phyloP scores from a whole-genome alignment of 176 grass and related monocot genomes.

The Poa pratensis region DNA sequence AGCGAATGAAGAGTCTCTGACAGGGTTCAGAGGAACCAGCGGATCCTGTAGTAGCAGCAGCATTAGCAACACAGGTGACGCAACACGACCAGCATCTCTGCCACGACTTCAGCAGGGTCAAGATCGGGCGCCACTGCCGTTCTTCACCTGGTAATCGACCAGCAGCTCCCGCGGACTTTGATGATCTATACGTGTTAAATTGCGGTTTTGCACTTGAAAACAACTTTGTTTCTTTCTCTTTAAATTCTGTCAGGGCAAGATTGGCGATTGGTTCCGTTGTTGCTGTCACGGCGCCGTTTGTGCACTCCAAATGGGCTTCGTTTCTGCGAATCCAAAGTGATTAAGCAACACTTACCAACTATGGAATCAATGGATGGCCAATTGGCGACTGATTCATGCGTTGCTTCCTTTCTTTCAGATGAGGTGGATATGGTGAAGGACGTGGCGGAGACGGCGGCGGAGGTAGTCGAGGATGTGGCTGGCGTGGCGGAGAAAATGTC shows the following conservation, averaged over 20 bases:
- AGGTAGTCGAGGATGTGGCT: conserved; percentile 62
- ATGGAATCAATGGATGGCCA: neutral
- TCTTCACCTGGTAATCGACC: conserved; percentile 61
- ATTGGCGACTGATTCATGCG: neutral
- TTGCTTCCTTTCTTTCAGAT: conserved; percentile 15
- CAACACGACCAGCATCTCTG: neutral
- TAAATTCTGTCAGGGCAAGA: conserved; percentile 49
- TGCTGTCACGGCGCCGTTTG: conserved; percentile 48
- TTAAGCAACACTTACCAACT: neutral
- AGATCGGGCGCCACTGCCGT: conserved; percentile 11
- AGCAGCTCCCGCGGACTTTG: neutral
- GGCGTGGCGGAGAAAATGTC: conserved; percentile 53
- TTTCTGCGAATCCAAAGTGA: conserved; percentile 63
- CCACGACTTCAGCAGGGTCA: neutral
- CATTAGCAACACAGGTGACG: no score
- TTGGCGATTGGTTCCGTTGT: conserved; percentile 54
- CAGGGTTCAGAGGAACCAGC: neutral
- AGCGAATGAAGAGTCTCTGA: neutral
- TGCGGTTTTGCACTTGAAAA: neutral
- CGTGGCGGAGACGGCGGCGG: conserved; percentile 47
- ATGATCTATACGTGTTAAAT: neutral
- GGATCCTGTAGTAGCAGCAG: neutral
- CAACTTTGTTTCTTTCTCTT: neutral
- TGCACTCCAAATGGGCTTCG: conserved; percentile 56
- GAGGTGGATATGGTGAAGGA: conserved; percentile 64